Base-by-base conservation (phyloP, 1,284 basidiomycete genomes). In the Naganishia sp. region DNA sequence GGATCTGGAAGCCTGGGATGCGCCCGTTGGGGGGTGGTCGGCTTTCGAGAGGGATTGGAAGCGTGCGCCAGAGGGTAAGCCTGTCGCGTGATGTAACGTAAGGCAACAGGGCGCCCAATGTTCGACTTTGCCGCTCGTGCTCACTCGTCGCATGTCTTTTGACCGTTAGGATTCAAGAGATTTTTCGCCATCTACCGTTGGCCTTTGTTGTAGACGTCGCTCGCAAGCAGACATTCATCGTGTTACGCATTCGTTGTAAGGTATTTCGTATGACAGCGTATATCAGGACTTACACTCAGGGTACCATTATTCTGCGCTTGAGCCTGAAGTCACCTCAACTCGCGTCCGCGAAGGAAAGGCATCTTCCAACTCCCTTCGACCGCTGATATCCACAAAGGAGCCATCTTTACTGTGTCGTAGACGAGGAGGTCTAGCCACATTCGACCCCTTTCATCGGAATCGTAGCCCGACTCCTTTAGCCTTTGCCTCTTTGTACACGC, bases 1-100 rank as follows among this genome's bases (percentile, higher is more conserved):
- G 47, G 58, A 61, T 41, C 21, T 61, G 23, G 58, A 61, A 39
- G 23, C 41, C 21, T 61, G 58, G 58, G 49, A 61, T 51, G 58
- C 58, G 15, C 58, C 58, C 6, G 18, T 49, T 0, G 58, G 58
- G n/a, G 58, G 58, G 5, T 61, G 58, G 58, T 9, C 35, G 17
- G 58, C 28, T 31, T 61, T 61, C 50, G 47, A 51, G 47, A 51
- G 35, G 47, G 47, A 61, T 42, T 61, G 58, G 58, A 51, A 50
- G 15, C 47, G 47, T 39, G 28, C 58, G 15, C 35, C 46, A 42
- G 58, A 61, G 58, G 58, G 58, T 51, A 61, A 61, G 58, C 58
- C 47, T 23, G 50, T 35, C 32, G 50, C 46, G 47, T 51, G 39
- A 49, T 61, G 10, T 10, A 10, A 35, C 21, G 58, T 61, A 51